Base-by-base conservation (phyloP, 2,329 filamentous ascomycete genomes). In the Ophiognomonia clavigignenti-juglandacearum region DNA sequence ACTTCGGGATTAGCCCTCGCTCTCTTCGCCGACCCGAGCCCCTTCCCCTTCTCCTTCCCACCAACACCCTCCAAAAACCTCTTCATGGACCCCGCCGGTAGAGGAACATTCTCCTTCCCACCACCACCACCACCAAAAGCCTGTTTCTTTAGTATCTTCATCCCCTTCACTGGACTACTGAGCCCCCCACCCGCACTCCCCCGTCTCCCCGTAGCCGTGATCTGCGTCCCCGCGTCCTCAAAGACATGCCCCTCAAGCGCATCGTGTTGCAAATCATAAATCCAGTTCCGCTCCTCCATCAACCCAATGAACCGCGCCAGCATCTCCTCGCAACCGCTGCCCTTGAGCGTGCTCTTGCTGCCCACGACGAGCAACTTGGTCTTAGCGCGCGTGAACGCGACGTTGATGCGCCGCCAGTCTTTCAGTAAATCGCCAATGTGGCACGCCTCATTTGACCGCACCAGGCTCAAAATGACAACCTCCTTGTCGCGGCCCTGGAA, bases 401-500 rank as follows among this genome's bases (percentile, higher is more conserved):
- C 93, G 58, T 98, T 98, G 62, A 98, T 90, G 40, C 93, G 74
- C 46, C 93, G 75, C 86, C 90, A 95, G 64, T 98, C 93, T 51
- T 86, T 87, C 23, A 98, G 73, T 38, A 98, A 66, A 46, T 97
- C 93, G 16, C 93, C 93, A n/a, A 98, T 91, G 41, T 78, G 81
- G 53, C 83, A 81, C 1, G 78, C 77, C 19, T 91, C 83, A 58
- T 98, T 98, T 62, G 83, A 92, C 24, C 93, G 80, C 13, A 97
- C 93, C 24, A 95, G 83, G 46, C 82, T 88, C 8, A 98, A 77
- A 13, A 98, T 80, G 1, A 97, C 80, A 3, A 95, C 84, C 60
- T 96, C 90, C 63, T 98, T 98, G 67, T 98, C 93, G 9, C 93
- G 81, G 6, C 93, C 93, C 64, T 98, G 93, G 65, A 96, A 98